These are phyloP conservation scores for Cystofilobasidium macerans DNA, from an alignment of 768 basidiomycete genomes.

Conservation along the genomic window DNA sequence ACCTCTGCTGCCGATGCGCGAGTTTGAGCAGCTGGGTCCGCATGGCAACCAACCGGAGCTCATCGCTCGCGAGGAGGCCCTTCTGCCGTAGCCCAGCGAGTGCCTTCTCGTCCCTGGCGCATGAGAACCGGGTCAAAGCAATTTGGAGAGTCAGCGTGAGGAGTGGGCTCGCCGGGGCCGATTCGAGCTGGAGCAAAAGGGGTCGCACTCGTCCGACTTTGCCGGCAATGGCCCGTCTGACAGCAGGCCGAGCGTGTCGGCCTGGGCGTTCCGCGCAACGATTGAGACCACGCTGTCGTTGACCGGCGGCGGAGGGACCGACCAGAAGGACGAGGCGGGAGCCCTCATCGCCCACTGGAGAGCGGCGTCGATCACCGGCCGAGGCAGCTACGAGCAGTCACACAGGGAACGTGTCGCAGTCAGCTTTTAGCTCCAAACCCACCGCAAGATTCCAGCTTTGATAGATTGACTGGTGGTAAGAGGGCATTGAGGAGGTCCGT, in stretches of 20 bases:
- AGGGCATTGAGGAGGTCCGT: slow-evolving; percentile 61
- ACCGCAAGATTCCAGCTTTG: too few relatives aligned
- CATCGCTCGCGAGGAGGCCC: not conserved
- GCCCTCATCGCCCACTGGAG: slow-evolving; percentile 79
- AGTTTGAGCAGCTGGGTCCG: slow-evolving; percentile 6
- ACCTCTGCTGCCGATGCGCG: not conserved
- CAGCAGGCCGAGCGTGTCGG: not conserved
- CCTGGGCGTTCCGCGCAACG: not conserved
- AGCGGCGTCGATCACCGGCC: slow-evolving; percentile 73
- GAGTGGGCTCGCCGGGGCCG: too few relatives aligned
- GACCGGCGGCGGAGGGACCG: not conserved
- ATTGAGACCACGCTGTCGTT: not conserved
- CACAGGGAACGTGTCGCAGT: too few relatives aligned
- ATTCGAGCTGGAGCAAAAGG: too few relatives aligned
- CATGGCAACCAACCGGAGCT: not conserved
- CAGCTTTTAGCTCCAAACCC: too few relatives aligned
- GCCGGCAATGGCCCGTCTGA: not conserved
- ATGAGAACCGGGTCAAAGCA: not conserved
- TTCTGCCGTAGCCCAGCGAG: slow-evolving; percentile 8
- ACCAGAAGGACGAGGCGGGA: slow-evolving; percentile 70
- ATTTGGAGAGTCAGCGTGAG: too few relatives aligned
- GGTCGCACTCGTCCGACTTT: not conserved
- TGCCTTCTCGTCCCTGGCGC: not conserved
- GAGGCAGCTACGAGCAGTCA: slow-evolving; percentile 47
- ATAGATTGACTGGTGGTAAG: slow-evolving; percentile 74